Conservation (phyloP, 257 asterid species). For the Anisodus tanguticus region DNA sequence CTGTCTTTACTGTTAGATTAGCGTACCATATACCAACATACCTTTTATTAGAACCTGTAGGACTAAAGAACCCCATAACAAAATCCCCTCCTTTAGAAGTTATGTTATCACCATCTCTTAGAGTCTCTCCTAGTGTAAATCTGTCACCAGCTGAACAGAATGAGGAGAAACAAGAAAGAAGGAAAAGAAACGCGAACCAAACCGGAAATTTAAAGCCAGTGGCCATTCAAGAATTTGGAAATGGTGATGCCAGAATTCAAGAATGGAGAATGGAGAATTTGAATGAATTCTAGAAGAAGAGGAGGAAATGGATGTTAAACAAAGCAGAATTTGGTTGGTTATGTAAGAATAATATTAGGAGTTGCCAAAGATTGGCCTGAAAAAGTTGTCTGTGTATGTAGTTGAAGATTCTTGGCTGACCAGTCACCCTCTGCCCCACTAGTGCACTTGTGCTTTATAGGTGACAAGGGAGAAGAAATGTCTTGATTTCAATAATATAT, state of each 20-base stretch:
- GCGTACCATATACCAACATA: constrained; percentile 76
- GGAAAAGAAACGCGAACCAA: constrained; percentile 28
- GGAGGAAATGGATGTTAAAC: neutral
- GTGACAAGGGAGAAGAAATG: neutral
- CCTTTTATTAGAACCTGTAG: constrained; percentile 47
- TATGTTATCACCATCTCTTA: constrained; percentile 57
- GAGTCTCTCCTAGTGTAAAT: constrained; percentile 37
- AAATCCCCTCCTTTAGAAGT: constrained; percentile 49
- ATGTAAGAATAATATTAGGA: neutral
- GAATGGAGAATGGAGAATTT: neutral
- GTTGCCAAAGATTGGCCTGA: constrained; percentile 28
- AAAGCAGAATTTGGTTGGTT: neutral
- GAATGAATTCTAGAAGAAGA: neutral
- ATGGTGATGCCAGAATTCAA: constrained; percentile 13
- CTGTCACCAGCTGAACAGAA: constrained; percentile 40
- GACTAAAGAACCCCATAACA: constrained; percentile 74
- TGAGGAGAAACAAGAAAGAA: constrained; percentile 30
- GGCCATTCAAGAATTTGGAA: constrained; percentile 13
- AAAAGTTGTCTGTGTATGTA: constrained; percentile 24
- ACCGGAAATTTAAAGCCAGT: neutral
- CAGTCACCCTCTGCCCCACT: constrained; percentile 21
- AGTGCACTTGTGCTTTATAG: neutral
- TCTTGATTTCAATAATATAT: constrained; percentile 20
- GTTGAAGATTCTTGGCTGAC: constrained; percentile 26
- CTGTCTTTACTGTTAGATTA: constrained; percentile 36